Percentiles rank a stretch among this genome's conserved stretches.
Conservation (phyloP, 2,329 filamentous ascomycete genomes). For the Pezicula neosporulosa region DNA sequence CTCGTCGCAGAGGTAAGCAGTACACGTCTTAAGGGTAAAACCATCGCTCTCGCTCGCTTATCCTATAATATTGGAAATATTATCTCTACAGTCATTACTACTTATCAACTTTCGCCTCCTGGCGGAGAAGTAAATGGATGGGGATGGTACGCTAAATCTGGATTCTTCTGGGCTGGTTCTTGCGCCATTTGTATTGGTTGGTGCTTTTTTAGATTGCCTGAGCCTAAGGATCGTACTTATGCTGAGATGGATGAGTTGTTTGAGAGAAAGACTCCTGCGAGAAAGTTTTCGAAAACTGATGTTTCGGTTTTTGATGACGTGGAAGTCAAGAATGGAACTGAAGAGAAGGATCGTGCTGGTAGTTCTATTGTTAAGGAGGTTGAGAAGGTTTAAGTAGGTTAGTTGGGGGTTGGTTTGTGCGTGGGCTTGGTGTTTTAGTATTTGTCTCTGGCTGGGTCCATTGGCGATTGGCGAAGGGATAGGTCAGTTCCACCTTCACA, state of each 20-base stretch:
- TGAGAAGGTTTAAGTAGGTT: no score
- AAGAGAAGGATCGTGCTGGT: no score
- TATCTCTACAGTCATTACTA: conserved; percentile 52
- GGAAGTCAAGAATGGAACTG: no score
- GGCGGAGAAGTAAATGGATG: conserved; percentile 30
- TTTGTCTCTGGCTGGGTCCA: no score
- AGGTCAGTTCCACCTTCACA: no score
- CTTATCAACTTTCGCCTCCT: conserved; percentile 56
- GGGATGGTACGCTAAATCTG: conserved; percentile 35
- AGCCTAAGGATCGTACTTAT: conserved; percentile 37
- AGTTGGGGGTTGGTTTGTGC: no score
- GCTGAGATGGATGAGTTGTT: conserved; percentile 43
- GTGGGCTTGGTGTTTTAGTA: no score
- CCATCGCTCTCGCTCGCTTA: conserved; percentile 35
- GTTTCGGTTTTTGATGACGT: no score
- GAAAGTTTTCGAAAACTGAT: conserved; percentile 16
- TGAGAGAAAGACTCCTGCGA: conserved; percentile 23
- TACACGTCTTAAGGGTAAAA: conserved; percentile 35
- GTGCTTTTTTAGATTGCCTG: conserved; percentile 36
- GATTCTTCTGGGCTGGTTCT: conserved; percentile 37
- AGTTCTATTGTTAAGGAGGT: no score
- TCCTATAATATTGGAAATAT: conserved; percentile 33
- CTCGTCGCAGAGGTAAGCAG: conserved; percentile 40
- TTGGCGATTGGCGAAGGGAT: no score
- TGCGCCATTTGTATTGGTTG: conserved; percentile 35